Evolutionary conservation across 1,284 basidiomycete genomes (phyloP).

Genomic region (Porogramme epimiltina): DNA sequence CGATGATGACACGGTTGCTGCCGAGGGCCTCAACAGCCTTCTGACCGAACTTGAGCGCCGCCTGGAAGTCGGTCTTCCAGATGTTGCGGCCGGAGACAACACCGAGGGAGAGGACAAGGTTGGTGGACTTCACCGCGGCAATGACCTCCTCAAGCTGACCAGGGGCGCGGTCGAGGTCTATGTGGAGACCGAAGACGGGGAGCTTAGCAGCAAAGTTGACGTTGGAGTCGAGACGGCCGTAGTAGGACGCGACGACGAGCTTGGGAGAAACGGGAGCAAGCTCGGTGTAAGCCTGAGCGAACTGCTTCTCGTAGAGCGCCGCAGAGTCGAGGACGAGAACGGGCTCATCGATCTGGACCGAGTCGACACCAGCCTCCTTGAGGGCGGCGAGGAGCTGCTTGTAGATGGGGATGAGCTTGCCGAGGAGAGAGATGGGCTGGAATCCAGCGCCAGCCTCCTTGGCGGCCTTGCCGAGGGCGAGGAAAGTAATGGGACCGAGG

Average conservation of each 20-base stretch:
- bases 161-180: slow-evolving; percentile 95
- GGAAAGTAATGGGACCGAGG: slow-evolving; percentile 95
- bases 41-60: slow-evolving; percentile 83
- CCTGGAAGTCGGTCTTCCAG: slow-evolving; percentile 97
- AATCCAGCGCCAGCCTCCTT: slow-evolving; percentile 88
- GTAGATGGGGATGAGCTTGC: slow-evolving; percentile 92
- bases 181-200: slow-evolving; percentile 93
- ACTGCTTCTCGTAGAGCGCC: slow-evolving; percentile 81
- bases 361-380: slow-evolving; percentile 90
- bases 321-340: slow-evolving; percentile 93
- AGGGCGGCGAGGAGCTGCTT: slow-evolving; percentile 90
- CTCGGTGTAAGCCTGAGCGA: slow-evolving; percentile 80
- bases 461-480: slow-evolving; percentile 89
- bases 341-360: slow-evolving; percentile 98
- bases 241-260: slow-evolving; percentile 95
- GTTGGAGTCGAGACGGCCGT: slow-evolving; percentile 95
- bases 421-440: slow-evolving; percentile 88
- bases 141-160: slow-evolving; percentile 87
- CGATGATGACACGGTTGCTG: slow-evolving; percentile 87
- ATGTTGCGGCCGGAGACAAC: slow-evolving; percentile 99
- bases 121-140: slow-evolving; percentile 82
- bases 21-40: slow-evolving; percentile 86
- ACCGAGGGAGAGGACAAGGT: slow-evolving; percentile 89
- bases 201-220: slow-evolving; percentile 90
- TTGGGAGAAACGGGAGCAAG: slow-evolving; percentile 86